Evolutionary conservation across 768 basidiomycete genomes (phyloP), one percentile per base, ranked within the genome.

Genomic region (Leccinum uliginosum): DNA sequence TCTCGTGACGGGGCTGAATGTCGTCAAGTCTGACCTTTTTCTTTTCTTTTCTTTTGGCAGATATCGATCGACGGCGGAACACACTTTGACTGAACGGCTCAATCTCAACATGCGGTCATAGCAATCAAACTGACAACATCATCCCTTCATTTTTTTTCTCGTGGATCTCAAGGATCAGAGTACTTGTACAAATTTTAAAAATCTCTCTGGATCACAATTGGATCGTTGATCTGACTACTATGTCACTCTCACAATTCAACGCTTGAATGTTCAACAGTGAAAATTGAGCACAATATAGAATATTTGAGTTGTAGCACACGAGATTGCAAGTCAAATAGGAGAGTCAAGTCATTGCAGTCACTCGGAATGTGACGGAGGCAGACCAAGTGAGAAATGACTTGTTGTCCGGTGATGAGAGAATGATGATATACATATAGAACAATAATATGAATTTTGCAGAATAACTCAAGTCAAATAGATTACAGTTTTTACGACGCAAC

Each of bases 41-140:
- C 7, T 1, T 7, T 34, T 10, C 4, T 29, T 30, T 9, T 1
- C 6, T 34, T 34, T 9, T 1, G 11, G 19, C 21, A 69, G 67
- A 60, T 71, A 32, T 57, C 59, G 29, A 62, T 71, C 19, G 62
- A 69, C 12, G 67, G 70, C 1, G 67, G 70, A 35, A 56, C 26
- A 7, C 6, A 64, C 45, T 69, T 69, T 55, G 67, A 71, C 34
- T 69, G 45, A 65, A 29, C 12, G 17, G 17, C 17, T 38, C 35
- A 1, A 38, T 38, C 4, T 38, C 35, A 38, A 2, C 35, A n/a
- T 17, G 35, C 8, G 11, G 15, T 35, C 34, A 12, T 11, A 7
- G 12, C 11, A 2, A 59, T 21, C 21, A 4, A 15, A 11, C 4
- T 43, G 29, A n/a, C 8, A 51, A n/a, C 14, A 10, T 7, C 24